These are phyloP conservation scores for Paecilomyces formosus DNA, from an alignment of 2,329 filamentous ascomycete genomes.

Conservation along the genomic window DNA sequence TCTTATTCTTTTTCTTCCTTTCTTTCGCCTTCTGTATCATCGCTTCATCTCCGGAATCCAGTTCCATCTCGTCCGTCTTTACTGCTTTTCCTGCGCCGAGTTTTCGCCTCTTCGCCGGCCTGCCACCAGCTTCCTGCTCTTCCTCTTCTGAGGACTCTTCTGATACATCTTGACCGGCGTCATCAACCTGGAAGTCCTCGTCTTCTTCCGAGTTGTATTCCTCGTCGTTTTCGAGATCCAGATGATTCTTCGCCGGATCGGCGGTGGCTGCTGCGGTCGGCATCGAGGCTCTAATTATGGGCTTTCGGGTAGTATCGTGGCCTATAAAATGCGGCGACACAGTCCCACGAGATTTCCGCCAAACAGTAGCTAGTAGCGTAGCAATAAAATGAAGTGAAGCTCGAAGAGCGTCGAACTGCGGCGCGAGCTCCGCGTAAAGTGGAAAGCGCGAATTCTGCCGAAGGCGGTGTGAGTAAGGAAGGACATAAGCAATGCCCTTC, in stretches of 20 bases:
- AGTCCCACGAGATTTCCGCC: not conserved
- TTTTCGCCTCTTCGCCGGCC: constrained; percentile 32
- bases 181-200: constrained; percentile 41
- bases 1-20: constrained; percentile 31
- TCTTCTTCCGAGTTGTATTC: constrained; percentile 31
- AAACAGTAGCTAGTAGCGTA: not conserved
- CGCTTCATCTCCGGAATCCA: constrained; percentile 51
- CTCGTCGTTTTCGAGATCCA: constrained; percentile 21
- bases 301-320: not conserved
- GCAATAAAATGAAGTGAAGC: not conserved
- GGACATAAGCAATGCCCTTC: too few species aligned
- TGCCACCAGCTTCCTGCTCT: constrained; percentile 25
- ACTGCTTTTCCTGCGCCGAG: constrained; percentile 20
- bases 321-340: not conserved
- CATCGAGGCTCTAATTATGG: not conserved
- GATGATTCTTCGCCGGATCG: not conserved
- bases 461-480: constrained; percentile 1
- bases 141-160: constrained; percentile 22
- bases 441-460: constrained; percentile 5
- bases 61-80: constrained; percentile 20
- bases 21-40: constrained; percentile 45
- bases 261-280: not conserved
- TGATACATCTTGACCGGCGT: constrained; percentile 15
- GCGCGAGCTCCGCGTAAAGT: not conserved
- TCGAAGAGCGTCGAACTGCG: not conserved